Base-by-base conservation (phyloP, 139 green algal species). In the Astrephomene gubernaculifera region DNA sequence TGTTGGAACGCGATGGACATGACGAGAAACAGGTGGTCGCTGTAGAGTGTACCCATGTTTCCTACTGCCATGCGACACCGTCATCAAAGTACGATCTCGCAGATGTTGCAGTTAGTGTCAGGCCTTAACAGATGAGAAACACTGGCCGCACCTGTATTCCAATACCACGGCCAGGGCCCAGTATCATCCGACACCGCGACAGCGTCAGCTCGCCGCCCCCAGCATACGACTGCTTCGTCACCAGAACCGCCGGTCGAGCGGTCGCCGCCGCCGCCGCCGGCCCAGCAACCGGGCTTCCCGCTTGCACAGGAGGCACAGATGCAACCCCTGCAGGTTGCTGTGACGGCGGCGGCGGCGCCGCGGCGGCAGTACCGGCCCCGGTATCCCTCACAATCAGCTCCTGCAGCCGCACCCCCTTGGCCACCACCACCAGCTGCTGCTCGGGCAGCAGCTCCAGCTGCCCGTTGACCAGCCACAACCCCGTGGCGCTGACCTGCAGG, bases 141-240 rank as follows among this genome's bases (percentile, higher is more conserved):
- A n/a, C n/a, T n/a, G n/a, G 2, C 52, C 45, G 19, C 53, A 81
- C 73, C 73, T 83, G 76, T 41, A 83, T 14, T 0, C 76, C 76
- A 14, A 73, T 19, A n/a, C 39, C 39, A 2, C 76, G 60, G n/a
- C 4, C 5, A 1, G 36, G 27, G 19, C 76, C 76, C 21, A 83
- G 60, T 41, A 61, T 2, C 57, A 83, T 17, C 27, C 29, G 63
- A 27, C 79, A 85, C 61, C 64, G 10, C 39, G 9, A 31, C 64
- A 85, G 79, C 45, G 33, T 21, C 79, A 85, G 43, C 24, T 43
- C 33, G 5, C 79, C 79, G 63, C 79, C 63, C 19, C 36, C 44
- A 4, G 67, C 64, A 35, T 85, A 85, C 35, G 79, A 85, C 64
- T 85, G 79, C 63, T 75, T 75, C 25, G 79, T 85, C 24, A 75